Evolutionary conservation across 2,329 filamentous ascomycete genomes (phyloP).

Genomic region (Scedosporium aurantiacum): DNA sequence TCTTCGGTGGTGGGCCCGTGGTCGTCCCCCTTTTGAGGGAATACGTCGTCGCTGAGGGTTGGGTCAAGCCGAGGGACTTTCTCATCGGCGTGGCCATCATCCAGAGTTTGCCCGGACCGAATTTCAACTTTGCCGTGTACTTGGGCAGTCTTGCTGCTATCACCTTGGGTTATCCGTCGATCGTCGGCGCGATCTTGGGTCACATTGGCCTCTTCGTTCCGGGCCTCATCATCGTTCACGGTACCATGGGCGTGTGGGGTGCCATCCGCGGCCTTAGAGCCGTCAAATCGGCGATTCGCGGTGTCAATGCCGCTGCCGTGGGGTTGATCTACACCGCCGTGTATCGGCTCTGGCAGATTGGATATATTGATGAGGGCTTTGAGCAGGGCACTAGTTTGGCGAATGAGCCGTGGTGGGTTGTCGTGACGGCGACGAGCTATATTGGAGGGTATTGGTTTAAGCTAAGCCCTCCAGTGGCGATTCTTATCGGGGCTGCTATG

Average conservation of each 20-base stretch:
- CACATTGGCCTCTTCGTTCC: constrained; percentile 43
- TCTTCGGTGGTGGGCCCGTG: constrained; percentile 53
- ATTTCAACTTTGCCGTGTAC: constrained; percentile 43
- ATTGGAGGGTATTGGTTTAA: constrained; percentile 22
- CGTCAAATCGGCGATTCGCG: constrained; percentile 39
- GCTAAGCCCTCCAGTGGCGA: constrained; percentile 20
- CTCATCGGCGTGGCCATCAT: constrained; percentile 61
- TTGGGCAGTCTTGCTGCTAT: constrained; percentile 37
- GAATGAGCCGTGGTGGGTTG: constrained; percentile 53
- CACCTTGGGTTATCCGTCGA: constrained; percentile 21
- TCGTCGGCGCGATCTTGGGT: constrained; percentile 27
- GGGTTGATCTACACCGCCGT: constrained; percentile 54
- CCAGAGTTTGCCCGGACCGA: constrained; percentile 51
- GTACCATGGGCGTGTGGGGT: constrained; percentile 45
- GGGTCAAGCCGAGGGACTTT: constrained; percentile 61
- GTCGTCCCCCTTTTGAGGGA: constrained; percentile 53
- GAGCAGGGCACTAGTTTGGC: constrained; percentile 40
- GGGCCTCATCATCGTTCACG: constrained; percentile 36
- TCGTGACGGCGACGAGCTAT: constrained; percentile 36
- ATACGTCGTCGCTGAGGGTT: constrained; percentile 55
- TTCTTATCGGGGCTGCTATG: constrained; percentile 22
- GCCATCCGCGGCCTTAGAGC: constrained; percentile 31
- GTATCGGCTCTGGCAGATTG: constrained; percentile 52
- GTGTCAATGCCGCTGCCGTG: constrained; percentile 49
- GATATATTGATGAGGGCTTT: constrained; percentile 40